Evolutionary conservation across 148 eudicot genomes (phyloP).

Genomic region (Heliamphora exappendiculata): DNA sequence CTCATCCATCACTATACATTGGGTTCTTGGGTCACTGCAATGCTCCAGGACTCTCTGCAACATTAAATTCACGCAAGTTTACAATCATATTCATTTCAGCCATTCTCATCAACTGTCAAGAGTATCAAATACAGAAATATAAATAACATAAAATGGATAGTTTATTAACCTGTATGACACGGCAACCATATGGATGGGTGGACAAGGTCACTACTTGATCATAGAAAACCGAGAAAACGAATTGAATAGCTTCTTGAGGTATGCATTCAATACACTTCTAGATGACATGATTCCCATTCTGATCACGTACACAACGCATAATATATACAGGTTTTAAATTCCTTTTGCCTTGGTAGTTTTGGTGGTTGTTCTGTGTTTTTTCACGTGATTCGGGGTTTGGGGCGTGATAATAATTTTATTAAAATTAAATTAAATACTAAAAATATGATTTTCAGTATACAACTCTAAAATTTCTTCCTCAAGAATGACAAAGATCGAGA

Average conservation of each 20-base stretch:
- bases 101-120: neutral
- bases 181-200: slow-evolving; percentile 89
- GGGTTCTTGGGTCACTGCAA: slow-evolving; percentile 54
- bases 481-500: too few species aligned
- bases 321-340: too few species aligned
- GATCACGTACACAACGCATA: slow-evolving; percentile 76
- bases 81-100: neutral
- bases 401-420: too few species aligned
- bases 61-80: slow-evolving; percentile 8
- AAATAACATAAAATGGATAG: too few species aligned
- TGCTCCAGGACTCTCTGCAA: slow-evolving; percentile 79
- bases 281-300: slow-evolving; percentile 88
- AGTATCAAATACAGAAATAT: neutral
- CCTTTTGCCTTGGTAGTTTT: too few species aligned
- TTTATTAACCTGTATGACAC: slow-evolving; percentile 97
- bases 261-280: slow-evolving; percentile 83
- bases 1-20: slow-evolving; percentile 68
- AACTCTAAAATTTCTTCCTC: too few species aligned
- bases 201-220: slow-evolving; percentile 70
- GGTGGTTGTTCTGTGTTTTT: too few species aligned
- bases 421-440: too few species aligned
- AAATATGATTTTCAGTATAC: too few species aligned
- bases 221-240: slow-evolving; percentile 60
- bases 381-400: too few species aligned
- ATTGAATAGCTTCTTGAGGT: slow-evolving; percentile 51